A percentile compares a stretch with the other conserved stretches of the same genome.
phyloP scores from a whole-genome alignment of 192 early-diverging fungal genomes.

The Coemansia sp. region DNA sequence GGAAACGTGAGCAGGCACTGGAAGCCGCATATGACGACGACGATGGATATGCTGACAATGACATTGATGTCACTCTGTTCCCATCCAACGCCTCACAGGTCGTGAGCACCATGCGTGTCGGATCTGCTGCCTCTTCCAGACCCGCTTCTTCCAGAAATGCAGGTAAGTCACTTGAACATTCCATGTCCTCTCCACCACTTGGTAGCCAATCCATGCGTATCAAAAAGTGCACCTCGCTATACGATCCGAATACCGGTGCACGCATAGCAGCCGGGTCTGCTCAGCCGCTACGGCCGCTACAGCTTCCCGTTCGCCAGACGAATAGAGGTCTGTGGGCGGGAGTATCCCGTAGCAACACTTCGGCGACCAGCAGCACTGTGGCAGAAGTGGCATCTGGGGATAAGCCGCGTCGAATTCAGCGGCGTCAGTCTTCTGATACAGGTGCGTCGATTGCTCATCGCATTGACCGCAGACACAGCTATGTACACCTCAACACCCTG shows the following conservation, averaged over 20 bases:
- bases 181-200: background rate
- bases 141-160: conserved; percentile 11
- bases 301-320: conserved; percentile 2
- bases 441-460: background rate
- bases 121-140: conserved; percentile 4
- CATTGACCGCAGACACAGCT: background rate
- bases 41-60: conserved; percentile 31
- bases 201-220: background rate
- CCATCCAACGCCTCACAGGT: conserved; percentile 32
- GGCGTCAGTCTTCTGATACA: conserved; percentile 13
- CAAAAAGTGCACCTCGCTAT: conserved; percentile 20
- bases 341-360: conserved; percentile 17
- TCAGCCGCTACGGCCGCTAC: background rate
- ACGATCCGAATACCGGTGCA: conserved; percentile 1
- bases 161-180: conserved; percentile 26
- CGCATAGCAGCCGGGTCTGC: background rate
- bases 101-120: conserved; percentile 30
- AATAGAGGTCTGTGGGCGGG: conserved; percentile 6
- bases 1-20: conserved; percentile 33
- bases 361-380: background rate
- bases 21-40: conserved; percentile 45
- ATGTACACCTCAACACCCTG: background rate
- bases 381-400: background rate
- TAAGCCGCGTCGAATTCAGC: conserved; percentile 16
- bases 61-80: conserved; percentile 37